Evolutionary conservation across 148 eudicot species (phyloP).

Genomic region (Pouteria glomerata): DNA sequence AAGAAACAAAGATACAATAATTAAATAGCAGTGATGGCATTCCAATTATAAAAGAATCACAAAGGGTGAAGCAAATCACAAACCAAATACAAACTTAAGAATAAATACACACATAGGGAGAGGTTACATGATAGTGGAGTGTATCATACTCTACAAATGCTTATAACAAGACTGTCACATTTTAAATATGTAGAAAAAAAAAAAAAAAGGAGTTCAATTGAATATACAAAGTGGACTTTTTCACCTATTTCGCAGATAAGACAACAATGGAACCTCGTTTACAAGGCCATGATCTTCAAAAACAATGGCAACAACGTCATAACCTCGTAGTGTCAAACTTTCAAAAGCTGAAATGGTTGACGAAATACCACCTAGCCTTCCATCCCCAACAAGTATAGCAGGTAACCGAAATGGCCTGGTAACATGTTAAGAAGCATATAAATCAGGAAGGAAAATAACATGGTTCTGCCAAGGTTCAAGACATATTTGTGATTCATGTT

Average conservation of each 20-base stretch:
- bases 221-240: constrained; percentile 4
- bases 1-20: constrained; percentile 6
- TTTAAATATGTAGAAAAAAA: not conserved
- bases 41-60: constrained; percentile 10
- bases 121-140: not conserved
- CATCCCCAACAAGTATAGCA: constrained; percentile 92
- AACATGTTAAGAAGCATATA: constrained; percentile 10
- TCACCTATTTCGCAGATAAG: constrained; percentile 76
- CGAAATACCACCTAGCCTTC: constrained; percentile 90
- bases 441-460: constrained; percentile 7
- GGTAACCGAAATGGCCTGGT: constrained; percentile 86
- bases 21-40: not conserved
- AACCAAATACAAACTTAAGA: not conserved
- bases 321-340: constrained; percentile 84
- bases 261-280: constrained; percentile 59
- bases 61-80: not conserved
- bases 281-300: constrained; percentile 76
- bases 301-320: constrained; percentile 83
- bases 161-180: not conserved
- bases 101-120: not conserved
- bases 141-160: not conserved
- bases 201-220: not conserved
- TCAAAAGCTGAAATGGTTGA: constrained; percentile 92
- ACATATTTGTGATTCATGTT: not conserved
- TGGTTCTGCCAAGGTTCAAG: not conserved